phyloP scores from a whole-genome alignment of 441 rosid species.

The Croton laevigatus region DNA sequence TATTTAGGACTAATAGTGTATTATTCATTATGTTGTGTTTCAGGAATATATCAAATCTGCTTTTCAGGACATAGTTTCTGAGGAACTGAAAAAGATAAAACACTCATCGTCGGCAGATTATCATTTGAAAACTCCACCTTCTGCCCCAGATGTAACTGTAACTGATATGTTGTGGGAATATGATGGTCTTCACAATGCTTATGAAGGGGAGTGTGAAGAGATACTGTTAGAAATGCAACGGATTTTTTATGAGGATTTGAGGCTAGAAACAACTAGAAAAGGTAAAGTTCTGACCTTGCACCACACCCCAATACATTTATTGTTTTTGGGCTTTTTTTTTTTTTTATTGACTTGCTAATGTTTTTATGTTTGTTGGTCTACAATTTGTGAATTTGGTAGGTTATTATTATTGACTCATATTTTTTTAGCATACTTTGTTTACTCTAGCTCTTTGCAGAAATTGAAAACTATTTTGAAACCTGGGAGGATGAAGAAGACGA shows the following conservation, averaged over 20 bases:
- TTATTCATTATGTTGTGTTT: slow-evolving; percentile 21
- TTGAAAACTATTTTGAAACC: slow-evolving; percentile 32
- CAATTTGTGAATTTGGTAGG: slow-evolving; percentile 4
- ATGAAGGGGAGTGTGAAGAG: slow-evolving; percentile 77
- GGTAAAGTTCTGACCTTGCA: slow-evolving; percentile 27
- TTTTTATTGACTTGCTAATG: neutral
- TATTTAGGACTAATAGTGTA: neutral
- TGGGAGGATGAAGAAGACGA: slow-evolving; percentile 93
- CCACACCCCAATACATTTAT: neutral
- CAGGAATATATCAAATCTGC: slow-evolving; percentile 63
- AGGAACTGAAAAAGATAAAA: slow-evolving; percentile 62
- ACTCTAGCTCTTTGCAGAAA: slow-evolving; percentile 41
- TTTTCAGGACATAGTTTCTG: slow-evolving; percentile 63
- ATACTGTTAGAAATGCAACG: slow-evolving; percentile 84
- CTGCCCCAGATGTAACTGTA: slow-evolving; percentile 21
- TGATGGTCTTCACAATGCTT: slow-evolving; percentile 58
- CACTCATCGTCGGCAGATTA: slow-evolving; percentile 41
- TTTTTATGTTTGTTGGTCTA: neutral
- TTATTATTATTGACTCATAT: slow-evolving; percentile 17
- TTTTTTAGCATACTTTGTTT: slow-evolving; percentile 30
- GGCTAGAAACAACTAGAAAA: slow-evolving; percentile 30
- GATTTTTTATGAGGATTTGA: slow-evolving; percentile 78
- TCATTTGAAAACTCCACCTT: slow-evolving; percentile 15
- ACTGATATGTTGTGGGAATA: slow-evolving; percentile 82
- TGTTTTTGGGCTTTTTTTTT: neutral